Percentiles rank a stretch among this genome's conserved stretches.
phyloP scores from a whole-genome alignment of 2,329 filamentous ascomycete genomes.

The Penicillium sp. region DNA sequence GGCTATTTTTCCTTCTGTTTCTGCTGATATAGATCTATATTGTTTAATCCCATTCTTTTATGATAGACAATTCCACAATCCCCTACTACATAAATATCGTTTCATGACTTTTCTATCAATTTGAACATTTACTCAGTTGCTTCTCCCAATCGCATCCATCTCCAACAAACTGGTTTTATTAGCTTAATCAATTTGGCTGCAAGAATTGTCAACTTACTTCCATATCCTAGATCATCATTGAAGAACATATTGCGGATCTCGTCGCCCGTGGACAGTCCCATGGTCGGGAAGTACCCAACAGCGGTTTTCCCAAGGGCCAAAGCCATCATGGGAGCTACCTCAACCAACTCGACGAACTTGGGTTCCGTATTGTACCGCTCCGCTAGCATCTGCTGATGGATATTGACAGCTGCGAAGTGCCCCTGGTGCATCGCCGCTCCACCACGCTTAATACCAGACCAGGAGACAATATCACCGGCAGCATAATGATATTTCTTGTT shows the following conservation, averaged over 20 bases:
- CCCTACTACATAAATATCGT: neutral
- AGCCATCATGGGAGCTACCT: conserved; percentile 6
- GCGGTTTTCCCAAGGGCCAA: conserved; percentile 6
- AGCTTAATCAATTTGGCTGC: neutral
- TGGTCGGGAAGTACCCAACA: conserved; percentile 3
- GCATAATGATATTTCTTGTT: conserved; percentile 63
- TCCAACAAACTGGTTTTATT: conserved; percentile 5
- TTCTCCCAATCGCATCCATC: conserved; percentile 9
- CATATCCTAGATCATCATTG: conserved; percentile 6
- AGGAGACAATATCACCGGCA: conserved; percentile 49
- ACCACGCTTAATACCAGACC: conserved; percentile 8
- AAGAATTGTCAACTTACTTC: conserved; percentile 1
- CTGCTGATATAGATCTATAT: neutral
- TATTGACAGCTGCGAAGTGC: conserved; percentile 1
- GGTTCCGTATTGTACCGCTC: neutral
- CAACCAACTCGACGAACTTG: conserved; percentile 1
- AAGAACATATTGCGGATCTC: conserved; percentile 8
- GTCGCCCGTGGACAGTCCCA: conserved; percentile 1
- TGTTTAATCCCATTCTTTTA: neutral
- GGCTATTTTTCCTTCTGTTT: neutral
- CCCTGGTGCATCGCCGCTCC: conserved; percentile 8
- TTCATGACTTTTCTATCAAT: neutral
- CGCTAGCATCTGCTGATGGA: conserved; percentile 6
- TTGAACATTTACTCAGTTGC: neutral
- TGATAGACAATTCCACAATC: neutral